Evolutionary conservation across 148 eudicot species (phyloP).

Genomic region (Rhododendron williamsianum): DNA sequence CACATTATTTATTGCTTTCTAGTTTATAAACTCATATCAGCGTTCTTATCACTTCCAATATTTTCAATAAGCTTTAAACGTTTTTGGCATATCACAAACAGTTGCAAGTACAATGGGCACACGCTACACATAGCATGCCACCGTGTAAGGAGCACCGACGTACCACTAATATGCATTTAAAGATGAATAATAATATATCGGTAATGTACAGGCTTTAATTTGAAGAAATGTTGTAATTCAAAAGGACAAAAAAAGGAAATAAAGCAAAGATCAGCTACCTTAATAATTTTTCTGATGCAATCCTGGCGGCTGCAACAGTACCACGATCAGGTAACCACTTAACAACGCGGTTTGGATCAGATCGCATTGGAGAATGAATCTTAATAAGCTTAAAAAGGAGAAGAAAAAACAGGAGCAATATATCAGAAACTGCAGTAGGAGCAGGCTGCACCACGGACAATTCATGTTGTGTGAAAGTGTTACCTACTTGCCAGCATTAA

Average conservation of each 20-base stretch:
- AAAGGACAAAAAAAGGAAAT: conserved; percentile 1
- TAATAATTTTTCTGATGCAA: conserved; percentile 73
- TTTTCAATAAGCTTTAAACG: background rate
- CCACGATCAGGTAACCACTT: conserved; percentile 72
- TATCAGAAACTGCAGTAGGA: background rate
- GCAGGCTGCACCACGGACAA: background rate
- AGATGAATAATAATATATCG: background rate
- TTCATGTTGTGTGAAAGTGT: background rate
- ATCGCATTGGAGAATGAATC: conserved; percentile 96
- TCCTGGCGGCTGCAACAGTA: conserved; percentile 62
- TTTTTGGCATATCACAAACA: background rate
- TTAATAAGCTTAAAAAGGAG: conserved; percentile 56
- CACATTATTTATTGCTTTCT: background rate
- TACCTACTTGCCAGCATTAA: background rate
- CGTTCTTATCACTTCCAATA: background rate
- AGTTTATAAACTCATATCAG: background rate
- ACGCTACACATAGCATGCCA: background rate
- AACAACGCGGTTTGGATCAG: conserved; percentile 78
- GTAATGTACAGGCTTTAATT: background rate
- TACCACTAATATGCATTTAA: background rate
- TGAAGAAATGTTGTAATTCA: background rate
- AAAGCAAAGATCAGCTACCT: conserved; percentile 36
- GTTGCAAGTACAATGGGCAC: background rate
- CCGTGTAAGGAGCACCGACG: background rate
- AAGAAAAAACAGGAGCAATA: background rate